Evolutionary conservation across 805 yeast species (phyloP).

Genomic region (Barnettozyma salicaria): DNA sequence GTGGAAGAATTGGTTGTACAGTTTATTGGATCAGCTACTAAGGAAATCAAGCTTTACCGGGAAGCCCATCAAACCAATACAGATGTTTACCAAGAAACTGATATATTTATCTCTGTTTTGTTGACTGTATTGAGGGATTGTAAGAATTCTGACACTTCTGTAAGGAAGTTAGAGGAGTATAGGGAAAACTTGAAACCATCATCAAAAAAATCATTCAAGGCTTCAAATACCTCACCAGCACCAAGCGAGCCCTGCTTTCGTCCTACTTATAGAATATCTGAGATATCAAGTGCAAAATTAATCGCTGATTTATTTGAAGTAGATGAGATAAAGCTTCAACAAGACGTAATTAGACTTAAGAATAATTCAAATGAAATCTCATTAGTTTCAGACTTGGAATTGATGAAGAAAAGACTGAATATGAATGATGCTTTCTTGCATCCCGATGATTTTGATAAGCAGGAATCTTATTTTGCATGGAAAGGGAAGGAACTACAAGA

Average conservation of each 20-base stretch:
- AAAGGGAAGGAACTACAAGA: conserved; percentile 29
- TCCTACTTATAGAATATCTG: conserved; percentile 49
- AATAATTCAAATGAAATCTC: conserved; percentile 32
- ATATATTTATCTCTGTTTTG: conserved; percentile 15
- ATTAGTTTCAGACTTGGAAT: conserved; percentile 29
- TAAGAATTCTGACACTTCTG: conserved; percentile 31
- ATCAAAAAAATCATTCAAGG: conserved; percentile 22
- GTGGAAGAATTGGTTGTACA: conserved; percentile 43
- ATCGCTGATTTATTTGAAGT: conserved; percentile 45
- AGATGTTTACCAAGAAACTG: conserved; percentile 19
- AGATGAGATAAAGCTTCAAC: conserved; percentile 45
- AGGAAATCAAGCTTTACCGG: conserved; percentile 37
- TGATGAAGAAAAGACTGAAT: conserved; percentile 9
- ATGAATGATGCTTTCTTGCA: conserved; percentile 28
- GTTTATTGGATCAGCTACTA: conserved; percentile 48
- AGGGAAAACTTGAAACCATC: conserved; percentile 28
- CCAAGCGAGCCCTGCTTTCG: not conserved
- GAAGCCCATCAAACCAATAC: conserved; percentile 18
- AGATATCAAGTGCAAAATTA: conserved; percentile 47
- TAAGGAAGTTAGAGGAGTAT: conserved; percentile 39
- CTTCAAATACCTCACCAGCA: not conserved
- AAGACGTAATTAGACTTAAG: conserved; percentile 42
- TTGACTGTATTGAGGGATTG: conserved; percentile 14
- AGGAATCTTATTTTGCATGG: conserved; percentile 36
- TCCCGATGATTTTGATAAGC: conserved; percentile 32